These are phyloP conservation scores for Didymella glomerata DNA, from an alignment of 2,329 filamentous ascomycete genomes.

Conservation along the genomic window DNA sequence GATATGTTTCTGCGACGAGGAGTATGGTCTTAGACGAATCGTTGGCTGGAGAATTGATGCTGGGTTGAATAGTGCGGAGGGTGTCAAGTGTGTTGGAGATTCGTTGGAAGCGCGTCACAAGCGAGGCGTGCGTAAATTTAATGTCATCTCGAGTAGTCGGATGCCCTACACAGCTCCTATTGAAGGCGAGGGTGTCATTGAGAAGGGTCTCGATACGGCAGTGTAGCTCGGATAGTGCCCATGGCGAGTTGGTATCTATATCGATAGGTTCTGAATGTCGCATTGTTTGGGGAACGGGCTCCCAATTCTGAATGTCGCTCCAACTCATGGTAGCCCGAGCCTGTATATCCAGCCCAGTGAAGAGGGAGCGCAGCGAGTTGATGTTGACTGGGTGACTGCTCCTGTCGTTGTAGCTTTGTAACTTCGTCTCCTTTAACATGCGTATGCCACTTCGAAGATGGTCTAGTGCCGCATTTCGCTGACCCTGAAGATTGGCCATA, in stretches of 20 bases:
- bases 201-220: slow-evolving; percentile 34
- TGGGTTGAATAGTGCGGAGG: slow-evolving; percentile 10
- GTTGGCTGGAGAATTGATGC: slow-evolving; percentile 6
- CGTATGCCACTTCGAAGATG: slow-evolving; percentile 45
- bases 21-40: slow-evolving; percentile 23
- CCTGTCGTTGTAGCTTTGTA: slow-evolving; percentile 16
- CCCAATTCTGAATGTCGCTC: slow-evolving; percentile 32
- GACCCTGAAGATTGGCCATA: slow-evolving; percentile 45
- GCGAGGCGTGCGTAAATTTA: slow-evolving; percentile 11
- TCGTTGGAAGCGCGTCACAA: slow-evolving; percentile 21
- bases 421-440: slow-evolving; percentile 42
- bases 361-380: slow-evolving; percentile 39
- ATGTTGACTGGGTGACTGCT: slow-evolving; percentile 37
- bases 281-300: slow-evolving; percentile 28
- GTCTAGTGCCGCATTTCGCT: slow-evolving; percentile 38
- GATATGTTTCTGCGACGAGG: slow-evolving; percentile 26
- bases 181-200: slow-evolving; percentile 40
- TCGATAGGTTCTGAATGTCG: slow-evolving; percentile 3
- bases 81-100: slow-evolving; percentile 16
- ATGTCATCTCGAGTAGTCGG: slow-evolving; percentile 28
- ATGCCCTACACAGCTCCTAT: slow-evolving; percentile 27
- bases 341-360: slow-evolving; percentile 44
- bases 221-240: slow-evolving; percentile 23
- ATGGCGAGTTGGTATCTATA: slow-evolving; percentile 8
- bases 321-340: slow-evolving; percentile 41